A percentile compares a stretch with the other conserved stretches of the same genome.
These are phyloP conservation scores for Malassezia nana DNA, from an alignment of 1,284 basidiomycete species.

Conservation along the genomic window DNA sequence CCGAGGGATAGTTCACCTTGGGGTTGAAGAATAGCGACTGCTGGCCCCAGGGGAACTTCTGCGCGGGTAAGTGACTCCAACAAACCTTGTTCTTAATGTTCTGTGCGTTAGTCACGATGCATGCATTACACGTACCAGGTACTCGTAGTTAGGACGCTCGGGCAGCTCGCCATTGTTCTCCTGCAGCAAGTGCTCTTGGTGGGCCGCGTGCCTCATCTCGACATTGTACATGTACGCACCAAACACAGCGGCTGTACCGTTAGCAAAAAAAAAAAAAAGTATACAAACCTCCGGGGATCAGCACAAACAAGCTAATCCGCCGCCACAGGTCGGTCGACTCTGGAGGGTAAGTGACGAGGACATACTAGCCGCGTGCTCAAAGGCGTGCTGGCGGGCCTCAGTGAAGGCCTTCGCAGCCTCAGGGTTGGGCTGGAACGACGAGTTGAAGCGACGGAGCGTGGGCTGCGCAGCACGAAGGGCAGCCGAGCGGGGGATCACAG, in stretches of 20 bases:
- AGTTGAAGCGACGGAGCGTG: conserved; percentile 6
- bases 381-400: conserved; percentile 27
- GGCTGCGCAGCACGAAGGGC: conserved; percentile 5
- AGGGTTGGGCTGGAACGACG: conserved; percentile 3
- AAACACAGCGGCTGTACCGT: conserved; percentile 25
- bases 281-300: conserved; percentile 35
- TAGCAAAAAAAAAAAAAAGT: too few relatives aligned
- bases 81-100: not conserved
- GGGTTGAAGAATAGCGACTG: conserved; percentile 41
- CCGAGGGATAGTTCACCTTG: conserved; percentile 30
- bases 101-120: not conserved
- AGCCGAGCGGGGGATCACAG: conserved; percentile 14
- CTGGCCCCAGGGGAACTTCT: conserved; percentile 40
- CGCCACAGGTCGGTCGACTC: conserved; percentile 42
- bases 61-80: not conserved
- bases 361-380: conserved; percentile 40
- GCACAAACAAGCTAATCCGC: conserved; percentile 34
- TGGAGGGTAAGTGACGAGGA: conserved; percentile 10
- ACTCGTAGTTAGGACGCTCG: conserved; percentile 37
- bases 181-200: conserved; percentile 36
- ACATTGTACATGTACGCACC: conserved; percentile 44
- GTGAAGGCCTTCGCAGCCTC: conserved; percentile 29
- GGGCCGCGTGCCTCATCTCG: conserved; percentile 37
- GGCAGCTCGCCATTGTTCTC: conserved; percentile 36
- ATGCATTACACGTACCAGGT: conserved; percentile 24